Evolutionary conservation across 805 yeast species (phyloP), one percentile per base, ranked within the genome.

Genomic region (Metschnikowia lochheadii): DNA sequence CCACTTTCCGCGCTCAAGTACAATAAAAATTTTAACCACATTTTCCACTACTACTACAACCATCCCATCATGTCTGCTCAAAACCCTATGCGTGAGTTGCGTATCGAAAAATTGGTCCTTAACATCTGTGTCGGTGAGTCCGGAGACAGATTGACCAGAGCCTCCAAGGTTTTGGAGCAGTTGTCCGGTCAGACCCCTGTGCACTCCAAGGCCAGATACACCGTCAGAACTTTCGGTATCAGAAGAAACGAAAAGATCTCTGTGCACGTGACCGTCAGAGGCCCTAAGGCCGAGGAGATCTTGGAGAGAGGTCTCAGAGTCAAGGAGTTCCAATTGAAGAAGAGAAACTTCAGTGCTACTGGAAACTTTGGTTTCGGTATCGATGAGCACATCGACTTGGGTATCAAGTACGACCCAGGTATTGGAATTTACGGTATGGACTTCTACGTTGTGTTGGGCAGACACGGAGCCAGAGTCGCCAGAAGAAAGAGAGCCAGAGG

Each of bases 351-450:
- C 85, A 89, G 97, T 70, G 89, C 83, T 69, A 92, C 98, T 72
- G 99, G 99, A 82, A 94, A 94, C 97, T 94, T 94, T 72, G 99
- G 99, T 84, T 94, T 94, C 86, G 99, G 99, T 87, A 85, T 94
- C 76, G 87, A 88, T 68, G 99, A 94, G 85, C 99, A 94, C 85
- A 94, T 94, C 71, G 99, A 94, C 79, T 86, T 94, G 78, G 99
- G 99, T 84, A 94, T 94, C 87, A 94, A 94, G 84, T 94, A 94
- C 83, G 99, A 94, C 80, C 99, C 99, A 79, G 84, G 88, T 73
- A 94, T 94, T 72, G 98, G 98, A 78, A 94, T 94, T 77, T 94
- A 92, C 94, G 99, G 99, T 86, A 94, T 87, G 95, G 99, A 94
- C 81, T 94, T 94, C 89, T 94, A 91, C 91, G 90, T 94, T 74